Evolutionary conservation across 2,329 filamentous ascomycete genomes (phyloP).

Genomic region (Cladosporium sp.): DNA sequence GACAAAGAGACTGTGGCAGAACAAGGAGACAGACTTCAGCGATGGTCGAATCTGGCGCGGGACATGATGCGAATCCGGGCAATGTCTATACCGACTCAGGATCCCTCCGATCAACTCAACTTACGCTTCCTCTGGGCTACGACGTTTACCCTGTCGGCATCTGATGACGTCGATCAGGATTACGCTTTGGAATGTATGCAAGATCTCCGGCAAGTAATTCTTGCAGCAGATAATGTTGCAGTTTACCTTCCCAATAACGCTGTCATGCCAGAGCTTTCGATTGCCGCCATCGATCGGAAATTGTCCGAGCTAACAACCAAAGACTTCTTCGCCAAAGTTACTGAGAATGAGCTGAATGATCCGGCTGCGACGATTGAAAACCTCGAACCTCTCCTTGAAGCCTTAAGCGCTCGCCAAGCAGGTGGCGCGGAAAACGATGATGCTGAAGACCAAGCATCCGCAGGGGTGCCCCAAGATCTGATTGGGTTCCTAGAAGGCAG

Average conservation of each 20-base stretch:
- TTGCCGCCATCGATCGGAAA: constrained; percentile 79
- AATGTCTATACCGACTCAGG: constrained; percentile 9
- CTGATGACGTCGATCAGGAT: constrained; percentile 52
- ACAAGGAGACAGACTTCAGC: constrained; percentile 55
- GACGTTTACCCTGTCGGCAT: constrained; percentile 57
- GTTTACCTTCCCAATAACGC: constrained; percentile 75
- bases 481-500: constrained; percentile 79
- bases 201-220: constrained; percentile 56
- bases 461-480: constrained; percentile 60
- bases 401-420: constrained; percentile 42
- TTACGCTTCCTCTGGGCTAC: constrained; percentile 65
- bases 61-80: constrained; percentile 44
- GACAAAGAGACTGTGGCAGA: constrained; percentile 46
- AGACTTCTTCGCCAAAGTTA: constrained; percentile 91
- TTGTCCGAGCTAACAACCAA: constrained; percentile 90
- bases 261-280: constrained; percentile 81
- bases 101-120: constrained; percentile 38
- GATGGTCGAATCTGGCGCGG: constrained; percentile 58
- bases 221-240: constrained; percentile 43
- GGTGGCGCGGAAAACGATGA: neutral
- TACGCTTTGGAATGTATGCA: constrained; percentile 59
- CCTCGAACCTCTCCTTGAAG: constrained; percentile 83
- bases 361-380: constrained; percentile 84
- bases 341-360: constrained; percentile 75
- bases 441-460: neutral